These are phyloP conservation scores for Penicillium vulpinum DNA, from an alignment of 2,329 filamentous ascomycete genomes.

Conservation along the genomic window DNA sequence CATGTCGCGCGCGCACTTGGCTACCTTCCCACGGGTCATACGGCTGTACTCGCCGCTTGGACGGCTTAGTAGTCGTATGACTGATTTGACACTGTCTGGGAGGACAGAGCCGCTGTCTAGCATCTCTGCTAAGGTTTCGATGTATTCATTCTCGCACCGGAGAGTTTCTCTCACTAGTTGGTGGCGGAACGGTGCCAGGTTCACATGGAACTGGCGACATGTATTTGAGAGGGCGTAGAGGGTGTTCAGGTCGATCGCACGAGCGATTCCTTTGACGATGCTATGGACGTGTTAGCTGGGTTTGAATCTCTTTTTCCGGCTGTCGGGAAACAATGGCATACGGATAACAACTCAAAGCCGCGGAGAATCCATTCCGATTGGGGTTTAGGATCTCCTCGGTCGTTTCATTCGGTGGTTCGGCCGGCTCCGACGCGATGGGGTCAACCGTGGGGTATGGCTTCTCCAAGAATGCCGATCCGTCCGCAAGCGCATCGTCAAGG, in stretches of 20 bases:
- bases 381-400: not conserved
- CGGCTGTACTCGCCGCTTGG: conserved; percentile 34
- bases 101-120: conserved; percentile 45
- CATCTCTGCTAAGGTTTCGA: conserved; percentile 40
- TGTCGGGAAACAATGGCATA: conserved; percentile 33
- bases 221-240: conserved; percentile 80
- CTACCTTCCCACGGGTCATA: conserved; percentile 66
- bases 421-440: conserved; percentile 12
- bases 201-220: conserved; percentile 75
- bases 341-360: conserved; percentile 52
- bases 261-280: conserved; percentile 72
- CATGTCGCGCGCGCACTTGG: conserved; percentile 81
- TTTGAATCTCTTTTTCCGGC: conserved; percentile 1
- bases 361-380: conserved; percentile 42
- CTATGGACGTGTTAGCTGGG: conserved; percentile 50
- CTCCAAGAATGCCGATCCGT: conserved; percentile 17
- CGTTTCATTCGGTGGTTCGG: conserved; percentile 12
- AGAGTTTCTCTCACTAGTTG: conserved; percentile 74
- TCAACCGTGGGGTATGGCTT: conserved; percentile 22
- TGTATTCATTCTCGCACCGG: conserved; percentile 72
- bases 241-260: conserved; percentile 80
- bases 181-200: conserved; percentile 74
- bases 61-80: conserved; percentile 31
- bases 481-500: conserved; percentile 41
- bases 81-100: conserved; percentile 34